phyloP scores from a whole-genome alignment of 2,329 filamentous ascomycete genomes.

The Apiospora phragmitis region DNA sequence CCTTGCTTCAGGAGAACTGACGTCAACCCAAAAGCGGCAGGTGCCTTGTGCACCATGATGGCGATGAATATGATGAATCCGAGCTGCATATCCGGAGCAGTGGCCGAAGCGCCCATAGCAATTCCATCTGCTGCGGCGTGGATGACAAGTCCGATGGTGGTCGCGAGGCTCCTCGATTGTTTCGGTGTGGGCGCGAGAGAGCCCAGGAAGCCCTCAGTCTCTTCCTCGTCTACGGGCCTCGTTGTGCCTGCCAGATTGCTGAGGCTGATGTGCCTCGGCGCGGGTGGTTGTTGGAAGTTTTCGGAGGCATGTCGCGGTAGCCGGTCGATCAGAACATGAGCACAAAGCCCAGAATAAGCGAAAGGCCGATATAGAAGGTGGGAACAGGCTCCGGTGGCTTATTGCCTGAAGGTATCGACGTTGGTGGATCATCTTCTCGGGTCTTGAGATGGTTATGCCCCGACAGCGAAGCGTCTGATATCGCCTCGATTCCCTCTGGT shows the following conservation, averaged over 20 bases:
- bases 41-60: constrained; percentile 97
- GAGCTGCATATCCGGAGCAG: constrained; percentile 70
- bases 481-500: constrained; percentile 90
- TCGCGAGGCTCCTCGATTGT: constrained; percentile 68
- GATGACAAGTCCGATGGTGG: constrained; percentile 92
- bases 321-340: constrained; percentile 97
- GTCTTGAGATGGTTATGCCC: constrained; percentile 13
- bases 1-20: constrained; percentile 89
- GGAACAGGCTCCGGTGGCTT: constrained; percentile 43
- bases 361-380: constrained; percentile 79
- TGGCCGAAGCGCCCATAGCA: constrained; percentile 87
- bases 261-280: constrained; percentile 83
- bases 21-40: constrained; percentile 91
- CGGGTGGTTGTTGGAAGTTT: constrained; percentile 61
- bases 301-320: constrained; percentile 73
- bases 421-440: constrained; percentile 18
- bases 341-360: constrained; percentile 84
- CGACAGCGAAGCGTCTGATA: constrained; percentile 60
- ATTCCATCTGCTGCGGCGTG: constrained; percentile 95
- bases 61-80: constrained; percentile 93
- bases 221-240: constrained; percentile 51
- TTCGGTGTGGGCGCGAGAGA: constrained; percentile 58
- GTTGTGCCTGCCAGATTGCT: constrained; percentile 69
- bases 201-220: constrained; percentile 59
- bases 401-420: constrained; percentile 39